phyloP scores from a whole-genome alignment of 2,329 filamentous ascomycete genomes.

The Pseudophaeomoniella oleicola region DNA sequence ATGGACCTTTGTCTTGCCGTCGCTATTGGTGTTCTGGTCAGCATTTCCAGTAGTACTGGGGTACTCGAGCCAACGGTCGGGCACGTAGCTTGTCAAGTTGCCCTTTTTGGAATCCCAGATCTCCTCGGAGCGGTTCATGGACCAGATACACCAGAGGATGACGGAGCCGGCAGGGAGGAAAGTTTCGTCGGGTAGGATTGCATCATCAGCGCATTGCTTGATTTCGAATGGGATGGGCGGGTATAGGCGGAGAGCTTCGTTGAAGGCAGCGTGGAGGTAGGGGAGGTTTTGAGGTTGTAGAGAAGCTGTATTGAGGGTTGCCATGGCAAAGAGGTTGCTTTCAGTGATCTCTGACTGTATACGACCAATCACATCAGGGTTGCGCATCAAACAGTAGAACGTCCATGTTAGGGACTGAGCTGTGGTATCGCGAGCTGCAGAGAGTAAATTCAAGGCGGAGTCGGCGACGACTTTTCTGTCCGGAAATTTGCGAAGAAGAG shows the following conservation, averaged over 20 bases:
- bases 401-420: conserved; percentile 52
- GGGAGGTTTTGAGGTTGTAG: conserved; percentile 30
- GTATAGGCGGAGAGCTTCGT: conserved; percentile 46
- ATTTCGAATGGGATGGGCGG: conserved; percentile 54
- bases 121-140: conserved; percentile 42
- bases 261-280: conserved; percentile 44
- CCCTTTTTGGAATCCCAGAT: conserved; percentile 47
- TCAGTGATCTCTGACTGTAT: conserved; percentile 28
- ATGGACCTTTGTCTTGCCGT: conserved; percentile 4
- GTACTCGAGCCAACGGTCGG: conserved; percentile 36
- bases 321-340: conserved; percentile 8
- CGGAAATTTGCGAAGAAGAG: conserved; percentile 45
- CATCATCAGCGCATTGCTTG: conserved; percentile 39
- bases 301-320: conserved; percentile 16
- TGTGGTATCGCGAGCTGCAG: conserved; percentile 50
- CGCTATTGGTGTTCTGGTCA: too few species aligned
- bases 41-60: conserved; percentile 1
- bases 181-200: conserved; percentile 28
- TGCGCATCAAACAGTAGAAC: conserved; percentile 43
- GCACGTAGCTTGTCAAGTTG: conserved; percentile 41
- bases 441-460: conserved; percentile 51
- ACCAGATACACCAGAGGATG: conserved; percentile 50
- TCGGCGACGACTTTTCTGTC: conserved; percentile 45
- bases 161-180: conserved; percentile 39
- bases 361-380: conserved; percentile 25